phyloP scores from a whole-genome alignment of 345 rosid species.

The Pugionium dolabratum region DNA sequence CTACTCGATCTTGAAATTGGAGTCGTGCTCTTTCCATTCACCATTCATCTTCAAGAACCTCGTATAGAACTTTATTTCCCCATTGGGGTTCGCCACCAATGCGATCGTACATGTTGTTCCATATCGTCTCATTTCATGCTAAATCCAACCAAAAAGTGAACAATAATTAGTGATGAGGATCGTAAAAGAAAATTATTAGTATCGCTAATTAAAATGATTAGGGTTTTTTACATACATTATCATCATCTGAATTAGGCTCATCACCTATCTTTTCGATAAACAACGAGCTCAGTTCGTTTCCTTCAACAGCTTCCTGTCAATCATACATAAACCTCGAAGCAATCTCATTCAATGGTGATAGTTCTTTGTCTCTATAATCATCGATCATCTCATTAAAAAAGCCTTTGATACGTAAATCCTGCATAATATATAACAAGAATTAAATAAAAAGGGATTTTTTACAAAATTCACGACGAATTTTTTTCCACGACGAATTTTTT shows the following conservation, averaged over 20 bases:
- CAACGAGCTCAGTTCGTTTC: conserved; percentile 55
- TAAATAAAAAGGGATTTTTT: neutral
- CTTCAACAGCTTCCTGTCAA: conserved; percentile 30
- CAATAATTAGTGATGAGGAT: too few species aligned
- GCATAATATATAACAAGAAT: conserved; percentile 7
- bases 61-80: conserved; percentile 56
- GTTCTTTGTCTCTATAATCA: conserved; percentile 39
- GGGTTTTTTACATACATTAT: too few species aligned
- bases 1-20: too few species aligned
- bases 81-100: conserved; percentile 44
- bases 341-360: conserved; percentile 22
- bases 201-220: too few species aligned
- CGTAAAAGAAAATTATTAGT: too few species aligned
- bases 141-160: too few species aligned
- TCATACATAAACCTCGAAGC: too few species aligned
- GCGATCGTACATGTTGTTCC: conserved; percentile 65
- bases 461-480: too few species aligned
- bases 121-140: conserved; percentile 37
- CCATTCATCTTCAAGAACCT: conserved; percentile 35
- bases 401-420: conserved; percentile 37
- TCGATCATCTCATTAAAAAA: conserved; percentile 43
- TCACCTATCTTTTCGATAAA: conserved; percentile 43
- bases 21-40: too few species aligned
- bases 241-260: too few species aligned
- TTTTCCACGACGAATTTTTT: neutral